Percentiles rank a stretch among this genome's conserved stretches.
Evolutionary conservation across 805 yeast species (phyloP).

Genomic region (Wickerhamomyces sydowiorum): DNA sequence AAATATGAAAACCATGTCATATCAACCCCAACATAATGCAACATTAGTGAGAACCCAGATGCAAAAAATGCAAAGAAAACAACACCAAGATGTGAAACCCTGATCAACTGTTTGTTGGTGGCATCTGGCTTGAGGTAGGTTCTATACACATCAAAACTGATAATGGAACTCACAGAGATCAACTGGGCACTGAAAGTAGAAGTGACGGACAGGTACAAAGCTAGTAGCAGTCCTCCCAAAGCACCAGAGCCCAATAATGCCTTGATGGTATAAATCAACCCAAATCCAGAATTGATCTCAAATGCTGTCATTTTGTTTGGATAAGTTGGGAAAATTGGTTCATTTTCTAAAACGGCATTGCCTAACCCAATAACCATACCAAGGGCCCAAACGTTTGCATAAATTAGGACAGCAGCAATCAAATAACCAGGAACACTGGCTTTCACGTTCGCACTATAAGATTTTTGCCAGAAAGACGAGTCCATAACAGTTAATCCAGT

Average conservation of each 20-base stretch:
- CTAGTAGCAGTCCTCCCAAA: slow-evolving; percentile 30
- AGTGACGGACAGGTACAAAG: slow-evolving; percentile 35
- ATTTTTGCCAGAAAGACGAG: slow-evolving; percentile 35
- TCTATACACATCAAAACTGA: slow-evolving; percentile 33
- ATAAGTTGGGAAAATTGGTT: slow-evolving; percentile 31
- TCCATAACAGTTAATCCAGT: slow-evolving; percentile 34
- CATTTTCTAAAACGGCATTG: slow-evolving; percentile 22
- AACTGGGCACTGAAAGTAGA: slow-evolving; percentile 36
- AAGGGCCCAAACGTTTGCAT: slow-evolving; percentile 30
- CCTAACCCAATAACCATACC: slow-evolving; percentile 32
- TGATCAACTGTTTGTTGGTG: slow-evolving; percentile 28
- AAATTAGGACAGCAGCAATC: slow-evolving; percentile 28
- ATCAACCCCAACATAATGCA: slow-evolving; percentile 23
- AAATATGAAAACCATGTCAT: slow-evolving; percentile 27
- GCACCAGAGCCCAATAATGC: slow-evolving; percentile 43
- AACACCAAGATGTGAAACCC: slow-evolving; percentile 28
- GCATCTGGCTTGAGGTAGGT: slow-evolving; percentile 33
- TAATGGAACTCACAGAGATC: slow-evolving; percentile 33
- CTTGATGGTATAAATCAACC: slow-evolving; percentile 29
- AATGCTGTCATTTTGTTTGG: slow-evolving; percentile 29
- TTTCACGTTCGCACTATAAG: slow-evolving; percentile 29
- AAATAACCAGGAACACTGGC: slow-evolving; percentile 34
- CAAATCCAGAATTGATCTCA: slow-evolving; percentile 34
- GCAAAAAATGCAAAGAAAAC: slow-evolving; percentile 32
- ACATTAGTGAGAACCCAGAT: slow-evolving; percentile 33